Base-by-base conservation (phyloP, 2,329 filamentous ascomycete genomes). In the Trichoderma guizhouense region DNA sequence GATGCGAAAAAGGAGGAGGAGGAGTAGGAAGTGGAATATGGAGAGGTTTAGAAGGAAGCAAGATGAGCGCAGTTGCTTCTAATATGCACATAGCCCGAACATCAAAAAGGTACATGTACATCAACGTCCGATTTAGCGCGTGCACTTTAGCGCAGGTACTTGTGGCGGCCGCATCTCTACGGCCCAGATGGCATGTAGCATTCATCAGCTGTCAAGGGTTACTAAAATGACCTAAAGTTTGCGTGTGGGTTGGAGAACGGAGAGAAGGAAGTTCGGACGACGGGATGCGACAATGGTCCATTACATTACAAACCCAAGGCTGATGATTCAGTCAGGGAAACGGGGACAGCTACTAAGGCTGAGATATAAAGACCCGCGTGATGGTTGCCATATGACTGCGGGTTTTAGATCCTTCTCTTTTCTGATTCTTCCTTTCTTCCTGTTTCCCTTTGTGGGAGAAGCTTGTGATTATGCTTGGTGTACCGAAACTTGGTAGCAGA, bases 201-300 rank as follows among this genome's bases (percentile, higher is more conserved):
- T 53, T 53, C 15, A 21, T 24, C n/a, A 24, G n/a, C 47, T 24
- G n/a, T 53, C 47, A 53, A 21, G 21, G 63, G 43, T n/a, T 9
- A 36, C 32, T 65, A 65, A 60, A 30, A 21, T n/a, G 39, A 43
- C 39, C 15, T 18, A 36, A 53, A n/a, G 26, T 18, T 24, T 64
- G 36, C 36, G 61, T 30, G 43, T 67, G 47, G 53, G 39, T 9
- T 43, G 39, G 39, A n/a, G 39, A 24, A 32, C 69, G 69, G 57
- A 60, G 57, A 60, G 36, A 66, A 55, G 61, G 21, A 60, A 34
- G 43, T 51, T 62, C 69, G 69, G 69, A 39, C 69, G 69, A 67
- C 28, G 21, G 69, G 69, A 71, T 71, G 57, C n/a, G 36, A 18
- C n/a, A n/a, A 32, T 34, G 28, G 28, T 3, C 3, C 15, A 39